These are phyloP conservation scores for Trichocomaceae sp. DNA, from an alignment of 2,329 filamentous ascomycete species.

Conservation along the genomic window DNA sequence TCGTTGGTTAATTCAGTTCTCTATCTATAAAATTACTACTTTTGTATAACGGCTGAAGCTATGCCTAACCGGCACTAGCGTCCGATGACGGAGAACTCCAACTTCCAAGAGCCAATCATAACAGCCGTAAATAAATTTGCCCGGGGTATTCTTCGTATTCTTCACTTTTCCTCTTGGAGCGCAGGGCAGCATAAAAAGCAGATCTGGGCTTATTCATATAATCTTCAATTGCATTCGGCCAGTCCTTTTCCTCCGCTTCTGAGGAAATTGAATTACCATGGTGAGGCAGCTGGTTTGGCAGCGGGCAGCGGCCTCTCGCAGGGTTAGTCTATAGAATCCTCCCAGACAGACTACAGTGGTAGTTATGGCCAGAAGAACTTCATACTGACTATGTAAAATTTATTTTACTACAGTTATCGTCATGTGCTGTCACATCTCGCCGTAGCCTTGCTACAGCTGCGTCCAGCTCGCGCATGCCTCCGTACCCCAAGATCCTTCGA, in stretches of 20 bases:
- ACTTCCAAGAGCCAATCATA: slow-evolving; percentile 11
- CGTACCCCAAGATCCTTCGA: slow-evolving; percentile 73
- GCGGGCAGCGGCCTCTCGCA: slow-evolving; percentile 31
- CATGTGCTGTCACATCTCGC: slow-evolving; percentile 24
- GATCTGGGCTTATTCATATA: too few species aligned
- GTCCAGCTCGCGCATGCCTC: slow-evolving; percentile 56
- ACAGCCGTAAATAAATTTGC: slow-evolving; percentile 5
- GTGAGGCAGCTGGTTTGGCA: slow-evolving; percentile 37
- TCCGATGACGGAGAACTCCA: slow-evolving; percentile 11
- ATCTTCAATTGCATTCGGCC: background rate
- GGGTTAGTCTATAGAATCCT: slow-evolving; percentile 21
- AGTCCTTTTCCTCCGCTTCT: background rate
- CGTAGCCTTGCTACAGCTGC: slow-evolving; percentile 35
- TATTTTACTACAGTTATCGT: slow-evolving; percentile 22
- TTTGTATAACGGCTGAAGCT: too few species aligned
- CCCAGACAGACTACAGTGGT: background rate
- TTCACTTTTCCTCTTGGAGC: background rate
- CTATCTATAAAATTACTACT: too few species aligned
- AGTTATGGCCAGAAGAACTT: background rate
- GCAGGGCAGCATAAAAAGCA: background rate
- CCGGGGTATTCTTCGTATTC: slow-evolving; percentile 8
- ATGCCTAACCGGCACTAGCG: background rate
- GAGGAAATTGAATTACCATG: slow-evolving; percentile 20
- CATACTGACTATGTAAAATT: background rate
- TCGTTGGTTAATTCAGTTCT: too few species aligned